Conservation (phyloP, 371 early-diverging fungal species). For the Batrachochytrium dendrobatidis region DNA sequence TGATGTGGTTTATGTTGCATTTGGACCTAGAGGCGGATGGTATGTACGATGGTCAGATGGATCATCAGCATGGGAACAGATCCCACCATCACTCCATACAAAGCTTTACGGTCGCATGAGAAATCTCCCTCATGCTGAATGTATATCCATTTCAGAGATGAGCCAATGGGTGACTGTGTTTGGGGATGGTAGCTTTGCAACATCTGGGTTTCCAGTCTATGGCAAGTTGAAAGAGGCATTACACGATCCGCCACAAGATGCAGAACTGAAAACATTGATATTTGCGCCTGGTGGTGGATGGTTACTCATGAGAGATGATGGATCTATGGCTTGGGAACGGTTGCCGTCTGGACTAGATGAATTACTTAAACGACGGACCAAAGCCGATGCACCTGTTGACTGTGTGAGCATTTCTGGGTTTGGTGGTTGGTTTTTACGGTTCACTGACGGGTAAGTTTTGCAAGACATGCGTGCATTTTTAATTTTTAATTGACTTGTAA, state of each 20-base stretch:
- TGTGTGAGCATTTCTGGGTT: conserved; percentile 19
- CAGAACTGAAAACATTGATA: conserved; percentile 13
- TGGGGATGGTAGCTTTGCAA: conserved; percentile 21
- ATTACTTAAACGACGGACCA: conserved; percentile 9
- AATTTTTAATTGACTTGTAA: too few relatives aligned
- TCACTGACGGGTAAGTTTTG: conserved; percentile 14
- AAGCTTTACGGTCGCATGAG: conserved; percentile 17
- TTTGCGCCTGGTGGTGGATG: conserved; percentile 31
- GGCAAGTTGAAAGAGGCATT: conserved; percentile 16
- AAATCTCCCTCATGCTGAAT: conserved; percentile 16
- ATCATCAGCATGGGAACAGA: conserved; percentile 13
- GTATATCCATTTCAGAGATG: conserved; percentile 13
- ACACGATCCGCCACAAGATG: conserved; percentile 10
- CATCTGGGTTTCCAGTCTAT: conserved; percentile 16
- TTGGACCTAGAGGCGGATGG: conserved; percentile 14
- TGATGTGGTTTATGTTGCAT: conserved; percentile 5
- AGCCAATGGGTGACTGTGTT: conserved; percentile 21
- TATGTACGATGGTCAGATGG: conserved; percentile 17
- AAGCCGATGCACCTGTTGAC: conserved; percentile 12
- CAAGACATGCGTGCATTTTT: not conserved
- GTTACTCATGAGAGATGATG: conserved; percentile 16
- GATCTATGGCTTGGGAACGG: conserved; percentile 18
- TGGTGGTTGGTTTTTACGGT: conserved; percentile 26
- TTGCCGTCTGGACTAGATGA: conserved; percentile 17
- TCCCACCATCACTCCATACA: conserved; percentile 19